Conservation (phyloP, 768 basidiomycete species). For the Russula earlei region DNA sequence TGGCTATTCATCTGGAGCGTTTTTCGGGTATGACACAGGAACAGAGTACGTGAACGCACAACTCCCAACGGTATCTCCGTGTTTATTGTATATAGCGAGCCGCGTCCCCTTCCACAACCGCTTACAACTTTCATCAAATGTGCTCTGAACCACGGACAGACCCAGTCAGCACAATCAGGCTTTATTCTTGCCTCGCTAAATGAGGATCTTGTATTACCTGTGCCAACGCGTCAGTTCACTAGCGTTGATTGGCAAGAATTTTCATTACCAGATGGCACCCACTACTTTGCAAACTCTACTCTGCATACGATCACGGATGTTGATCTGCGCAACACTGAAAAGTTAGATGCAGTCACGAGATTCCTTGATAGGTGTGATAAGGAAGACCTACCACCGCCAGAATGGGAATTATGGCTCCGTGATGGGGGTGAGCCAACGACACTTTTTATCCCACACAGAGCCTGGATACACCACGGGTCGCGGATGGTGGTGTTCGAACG, state of each 20-base stretch:
- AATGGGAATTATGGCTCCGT: constrained; percentile 57
- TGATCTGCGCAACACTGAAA: constrained; percentile 45
- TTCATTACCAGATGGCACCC: constrained; percentile 58
- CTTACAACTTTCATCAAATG: constrained; percentile 23
- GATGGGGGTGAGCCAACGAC: constrained; percentile 29
- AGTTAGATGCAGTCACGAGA: constrained; percentile 39
- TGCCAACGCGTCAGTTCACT: constrained; percentile 41
- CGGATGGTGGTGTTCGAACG: constrained; percentile 37
- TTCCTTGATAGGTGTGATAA: constrained; percentile 34
- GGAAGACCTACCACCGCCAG: constrained; percentile 28
- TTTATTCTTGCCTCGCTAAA: constrained; percentile 19
- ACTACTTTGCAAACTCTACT: constrained; percentile 61
- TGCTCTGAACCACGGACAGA: constrained; percentile 16
- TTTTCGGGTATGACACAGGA: constrained; percentile 1
- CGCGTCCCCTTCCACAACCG: constrained; percentile 38
- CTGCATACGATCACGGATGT: constrained; percentile 56
- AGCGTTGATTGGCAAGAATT: constrained; percentile 78
- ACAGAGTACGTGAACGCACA: constrained; percentile 23
- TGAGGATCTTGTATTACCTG: constrained; percentile 19
- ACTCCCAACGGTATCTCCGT: constrained; percentile 8
- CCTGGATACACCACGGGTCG: constrained; percentile 60
- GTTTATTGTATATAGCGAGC: constrained; percentile 36
- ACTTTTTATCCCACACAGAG: constrained; percentile 33
- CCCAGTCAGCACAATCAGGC: constrained; percentile 4
- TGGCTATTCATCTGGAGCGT: background rate